Percentiles rank a stretch among this genome's conserved stretches.
Conservation (phyloP, 1,284 basidiomycete species). For the Laetiporus sulphureus region DNA sequence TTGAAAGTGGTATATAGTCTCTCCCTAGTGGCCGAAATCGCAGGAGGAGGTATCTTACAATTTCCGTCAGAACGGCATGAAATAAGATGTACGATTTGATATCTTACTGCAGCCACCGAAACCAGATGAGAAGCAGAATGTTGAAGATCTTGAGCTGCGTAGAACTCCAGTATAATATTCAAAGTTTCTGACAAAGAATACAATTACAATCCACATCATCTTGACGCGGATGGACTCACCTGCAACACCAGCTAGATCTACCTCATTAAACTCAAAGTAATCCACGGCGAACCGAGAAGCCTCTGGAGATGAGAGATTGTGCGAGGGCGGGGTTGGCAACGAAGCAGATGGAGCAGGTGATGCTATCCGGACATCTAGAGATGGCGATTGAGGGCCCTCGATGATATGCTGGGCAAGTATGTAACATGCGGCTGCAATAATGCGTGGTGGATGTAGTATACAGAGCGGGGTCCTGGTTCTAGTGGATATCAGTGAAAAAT, state of each 20-base stretch:
- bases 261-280: slow-evolving; percentile 54
- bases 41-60: slow-evolving; percentile 39
- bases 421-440: slow-evolving; percentile 70
- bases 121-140: slow-evolving; percentile 43
- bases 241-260: slow-evolving; percentile 49
- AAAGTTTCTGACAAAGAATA: slow-evolving; percentile 44
- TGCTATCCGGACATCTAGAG: slow-evolving; percentile 54
- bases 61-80: slow-evolving; percentile 3
- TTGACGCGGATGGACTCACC: slow-evolving; percentile 33
- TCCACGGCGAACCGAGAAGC: slow-evolving; percentile 60
- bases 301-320: slow-evolving; percentile 66
- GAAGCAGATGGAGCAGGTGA: slow-evolving; percentile 26
- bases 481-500: too few species aligned
- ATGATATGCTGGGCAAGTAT: slow-evolving; percentile 63
- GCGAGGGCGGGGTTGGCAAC: slow-evolving; percentile 50
- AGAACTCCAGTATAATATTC: slow-evolving; percentile 66
- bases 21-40: slow-evolving; percentile 13
- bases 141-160: slow-evolving; percentile 51
- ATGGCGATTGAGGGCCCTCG: slow-evolving; percentile 65
- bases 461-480: slow-evolving; percentile 76
- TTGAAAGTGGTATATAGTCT: slow-evolving; percentile 21
- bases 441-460: slow-evolving; percentile 55
- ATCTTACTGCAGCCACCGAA: slow-evolving; percentile 43
- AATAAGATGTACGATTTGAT: slow-evolving; percentile 1
- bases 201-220: background rate